These are phyloP conservation scores for Cladophialophora chaetospira DNA, from an alignment of 2,329 filamentous ascomycete genomes.

Conservation along the genomic window DNA sequence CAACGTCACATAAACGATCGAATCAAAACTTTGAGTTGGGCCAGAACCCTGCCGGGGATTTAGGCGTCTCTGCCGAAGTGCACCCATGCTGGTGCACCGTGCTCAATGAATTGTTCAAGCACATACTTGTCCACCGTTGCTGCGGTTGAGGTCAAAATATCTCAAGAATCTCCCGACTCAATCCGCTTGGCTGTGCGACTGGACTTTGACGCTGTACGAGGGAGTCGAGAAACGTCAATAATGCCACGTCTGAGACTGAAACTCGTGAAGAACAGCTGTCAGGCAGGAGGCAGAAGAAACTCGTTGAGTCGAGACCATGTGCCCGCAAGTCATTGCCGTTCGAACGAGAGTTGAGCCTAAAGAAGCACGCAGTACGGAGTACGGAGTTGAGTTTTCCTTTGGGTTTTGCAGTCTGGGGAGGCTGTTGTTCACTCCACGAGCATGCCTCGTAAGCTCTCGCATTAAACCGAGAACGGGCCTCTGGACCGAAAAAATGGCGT, in stretches of 20 bases:
- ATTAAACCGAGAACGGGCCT: constrained; percentile 8
- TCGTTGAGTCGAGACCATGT: neutral
- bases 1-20: no score
- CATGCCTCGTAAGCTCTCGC: constrained; percentile 10
- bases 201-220: constrained; percentile 6
- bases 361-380: neutral
- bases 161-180: neutral
- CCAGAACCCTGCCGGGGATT: neutral
- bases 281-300: neutral
- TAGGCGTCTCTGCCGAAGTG: neutral
- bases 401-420: no score
- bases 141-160: constrained; percentile 5
- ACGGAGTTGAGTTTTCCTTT: no score
- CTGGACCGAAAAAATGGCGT: constrained; percentile 13
- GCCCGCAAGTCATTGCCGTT: neutral
- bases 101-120: no score
- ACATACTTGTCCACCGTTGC: constrained; percentile 5
- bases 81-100: no score
- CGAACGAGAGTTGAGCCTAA: neutral
- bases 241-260: neutral
- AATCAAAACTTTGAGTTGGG: neutral
- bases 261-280: neutral
- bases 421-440: neutral
- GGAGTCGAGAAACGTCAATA: neutral
- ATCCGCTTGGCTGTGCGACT: constrained; percentile 5